Percentiles rank a stretch among this genome's conserved stretches.
Evolutionary conservation across 768 basidiomycete species (phyloP).

Genomic region (Macrolepiota albuminosa): DNA sequence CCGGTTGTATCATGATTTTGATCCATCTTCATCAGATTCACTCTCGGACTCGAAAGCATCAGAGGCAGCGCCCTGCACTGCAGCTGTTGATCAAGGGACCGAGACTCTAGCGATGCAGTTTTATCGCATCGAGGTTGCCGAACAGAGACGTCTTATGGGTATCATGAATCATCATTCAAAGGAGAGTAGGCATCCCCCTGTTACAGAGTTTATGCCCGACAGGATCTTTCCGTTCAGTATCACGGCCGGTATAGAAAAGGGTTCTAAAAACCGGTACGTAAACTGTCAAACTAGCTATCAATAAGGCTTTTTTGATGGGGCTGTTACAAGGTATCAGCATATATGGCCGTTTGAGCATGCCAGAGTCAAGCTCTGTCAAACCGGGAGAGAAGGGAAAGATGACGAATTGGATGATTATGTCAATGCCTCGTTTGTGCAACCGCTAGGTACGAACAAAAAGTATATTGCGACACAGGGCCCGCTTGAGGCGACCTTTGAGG

Average conservation of each 20-base stretch:
- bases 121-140: constrained; percentile 86
- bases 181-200: constrained; percentile 37
- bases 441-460: constrained; percentile 70
- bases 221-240: constrained; percentile 79
- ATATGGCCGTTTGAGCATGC: constrained; percentile 98
- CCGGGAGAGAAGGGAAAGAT: constrained; percentile 11
- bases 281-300: background rate
- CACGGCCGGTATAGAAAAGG: constrained; percentile 93
- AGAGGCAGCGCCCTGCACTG: constrained; percentile 23
- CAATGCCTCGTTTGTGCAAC: constrained; percentile 92
- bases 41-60: constrained; percentile 25
- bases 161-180: constrained; percentile 88
- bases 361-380: constrained; percentile 65
- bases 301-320: background rate
- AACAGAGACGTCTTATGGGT: constrained; percentile 83
- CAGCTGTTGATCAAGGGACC: constrained; percentile 59
- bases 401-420: constrained; percentile 69
- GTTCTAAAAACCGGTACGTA: constrained; percentile 80
- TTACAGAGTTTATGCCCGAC: constrained; percentile 1
- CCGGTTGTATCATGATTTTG: constrained; percentile 9
- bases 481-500: constrained; percentile 78
- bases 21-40: constrained; percentile 31
- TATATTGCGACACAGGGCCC: constrained; percentile 98
- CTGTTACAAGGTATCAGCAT: constrained; percentile 74
- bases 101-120: constrained; percentile 90